Percentiles rank a stretch among this genome's conserved stretches.
phyloP scores from a whole-genome alignment of 116 monocot species.

The Zostera marina region DNA sequence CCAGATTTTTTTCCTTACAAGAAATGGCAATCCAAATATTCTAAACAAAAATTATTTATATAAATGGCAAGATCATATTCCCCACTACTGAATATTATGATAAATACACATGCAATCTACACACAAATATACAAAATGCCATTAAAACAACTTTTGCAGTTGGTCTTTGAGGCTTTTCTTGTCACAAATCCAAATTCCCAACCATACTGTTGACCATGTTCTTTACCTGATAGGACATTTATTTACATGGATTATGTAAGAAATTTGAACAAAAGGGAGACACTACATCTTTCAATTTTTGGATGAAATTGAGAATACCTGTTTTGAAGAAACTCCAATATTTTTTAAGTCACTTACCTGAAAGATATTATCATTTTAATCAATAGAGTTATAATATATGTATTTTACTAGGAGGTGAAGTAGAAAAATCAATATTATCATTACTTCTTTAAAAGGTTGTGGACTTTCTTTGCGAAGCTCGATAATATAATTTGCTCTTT shows the following conservation, averaged over 20 bases:
- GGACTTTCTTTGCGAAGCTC: constrained; percentile 27
- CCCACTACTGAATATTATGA: too few relatives aligned
- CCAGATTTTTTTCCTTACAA: too few relatives aligned
- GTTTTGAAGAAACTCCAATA: constrained; percentile 25
- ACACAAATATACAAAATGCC: too few relatives aligned
- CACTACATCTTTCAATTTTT: background rate
- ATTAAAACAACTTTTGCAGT: background rate
- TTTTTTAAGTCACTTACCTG: constrained; percentile 35
- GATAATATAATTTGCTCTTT: constrained; percentile 31
- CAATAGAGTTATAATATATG: background rate
- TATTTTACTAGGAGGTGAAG: background rate
- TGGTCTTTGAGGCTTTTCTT: background rate
- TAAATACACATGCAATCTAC: too few relatives aligned
- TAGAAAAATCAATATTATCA: background rate
- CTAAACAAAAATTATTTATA: too few relatives aligned
- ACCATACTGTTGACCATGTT: background rate
- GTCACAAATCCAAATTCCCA: background rate
- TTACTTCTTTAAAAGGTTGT: constrained; percentile 34
- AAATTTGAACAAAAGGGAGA: background rate
- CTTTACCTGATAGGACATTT: constrained; percentile 3
- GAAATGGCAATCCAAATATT: too few relatives aligned
- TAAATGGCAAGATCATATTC: too few relatives aligned
- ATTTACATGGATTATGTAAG: background rate
- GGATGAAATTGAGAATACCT: constrained; percentile 14
- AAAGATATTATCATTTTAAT: background rate